Evolutionary conservation across 352 stramenopile genomes (phyloP).

Genomic region (Pythium aristosporum): DNA sequence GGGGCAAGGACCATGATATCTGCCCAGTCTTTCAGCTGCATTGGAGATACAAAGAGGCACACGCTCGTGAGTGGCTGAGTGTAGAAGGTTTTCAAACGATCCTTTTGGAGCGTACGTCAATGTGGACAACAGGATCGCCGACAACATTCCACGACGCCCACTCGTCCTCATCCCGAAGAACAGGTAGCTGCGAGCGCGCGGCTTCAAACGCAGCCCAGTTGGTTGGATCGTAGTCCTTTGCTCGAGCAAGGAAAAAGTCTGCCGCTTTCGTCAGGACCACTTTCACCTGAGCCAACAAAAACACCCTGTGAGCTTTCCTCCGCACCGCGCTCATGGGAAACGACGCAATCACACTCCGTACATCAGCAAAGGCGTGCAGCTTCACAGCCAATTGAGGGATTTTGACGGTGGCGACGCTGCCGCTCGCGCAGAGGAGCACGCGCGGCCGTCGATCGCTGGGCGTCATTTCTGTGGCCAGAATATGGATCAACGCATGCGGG

Average conservation of each 20-base stretch:
- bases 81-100: not conserved
- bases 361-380: conserved; percentile 58
- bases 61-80: not conserved
- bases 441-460: conserved; percentile 31
- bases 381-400: conserved; percentile 76
- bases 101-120: conserved; percentile 53
- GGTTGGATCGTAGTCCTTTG: conserved; percentile 65
- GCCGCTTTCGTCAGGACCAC: conserved; percentile 81
- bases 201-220: conserved; percentile 47
- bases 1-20: conserved; percentile 90
- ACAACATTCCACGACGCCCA: conserved; percentile 80
- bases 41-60: not conserved
- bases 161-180: conserved; percentile 79
- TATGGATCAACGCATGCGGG: not conserved
- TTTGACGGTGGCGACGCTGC: conserved; percentile 88
- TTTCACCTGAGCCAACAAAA: conserved; percentile 45
- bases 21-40: conserved; percentile 93
- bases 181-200: conserved; percentile 30
- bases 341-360: conserved; percentile 16
- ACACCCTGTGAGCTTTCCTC: not conserved
- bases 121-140: conserved; percentile 84
- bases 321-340: not conserved
- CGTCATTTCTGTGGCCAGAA: not conserved
- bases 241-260: conserved; percentile 79
- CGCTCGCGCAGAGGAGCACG: conserved; percentile 76